Percentiles rank a stretch among this genome's conserved stretches.
Conservation (phyloP, 2,329 filamentous ascomycete species). For the Xylariomycetidae sp. region DNA sequence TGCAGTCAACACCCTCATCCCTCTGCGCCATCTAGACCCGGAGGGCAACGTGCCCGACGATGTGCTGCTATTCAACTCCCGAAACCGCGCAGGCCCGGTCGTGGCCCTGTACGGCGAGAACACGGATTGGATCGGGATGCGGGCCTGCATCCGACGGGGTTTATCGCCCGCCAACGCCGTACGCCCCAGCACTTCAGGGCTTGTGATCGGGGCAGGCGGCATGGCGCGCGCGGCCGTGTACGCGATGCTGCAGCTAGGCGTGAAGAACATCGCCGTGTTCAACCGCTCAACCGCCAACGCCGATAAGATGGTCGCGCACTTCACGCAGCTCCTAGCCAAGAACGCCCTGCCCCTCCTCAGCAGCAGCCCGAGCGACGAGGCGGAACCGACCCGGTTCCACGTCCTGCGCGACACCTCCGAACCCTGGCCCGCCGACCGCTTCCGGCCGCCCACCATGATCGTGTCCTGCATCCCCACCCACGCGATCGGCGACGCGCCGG, state of each 20-base stretch:
- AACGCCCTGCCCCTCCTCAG: slow-evolving; percentile 37
- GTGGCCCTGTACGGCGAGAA: slow-evolving; percentile 71
- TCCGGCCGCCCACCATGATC: slow-evolving; percentile 64
- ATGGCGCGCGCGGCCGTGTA: slow-evolving; percentile 77
- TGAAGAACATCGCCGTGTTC: slow-evolving; percentile 67
- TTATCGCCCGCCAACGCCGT: slow-evolving; percentile 67
- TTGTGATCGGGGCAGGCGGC: slow-evolving; percentile 62
- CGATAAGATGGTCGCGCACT: slow-evolving; percentile 61
- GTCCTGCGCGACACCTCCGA: slow-evolving; percentile 54
- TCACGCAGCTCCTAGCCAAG: slow-evolving; percentile 49
- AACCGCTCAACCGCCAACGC: slow-evolving; percentile 67
- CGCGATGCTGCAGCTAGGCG: slow-evolving; percentile 70
- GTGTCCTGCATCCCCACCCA: slow-evolving; percentile 72
- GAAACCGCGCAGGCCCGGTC: slow-evolving; percentile 59
- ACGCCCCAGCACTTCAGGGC: slow-evolving; percentile 45
- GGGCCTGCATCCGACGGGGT: slow-evolving; percentile 65
- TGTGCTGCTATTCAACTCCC: slow-evolving; percentile 44
- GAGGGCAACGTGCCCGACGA: slow-evolving; percentile 53
- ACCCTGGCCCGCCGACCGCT: slow-evolving; percentile 59
- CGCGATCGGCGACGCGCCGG: slow-evolving; percentile 54
- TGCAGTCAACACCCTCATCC: slow-evolving; percentile 70
- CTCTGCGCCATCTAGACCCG: slow-evolving; percentile 54
- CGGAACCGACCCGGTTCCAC: slow-evolving; percentile 41
- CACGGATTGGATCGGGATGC: slow-evolving; percentile 75
- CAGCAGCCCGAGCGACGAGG: slow-evolving; percentile 34